phyloP scores from a whole-genome alignment of 2,329 filamentous ascomycete genomes.

The Elsinoe australis region DNA sequence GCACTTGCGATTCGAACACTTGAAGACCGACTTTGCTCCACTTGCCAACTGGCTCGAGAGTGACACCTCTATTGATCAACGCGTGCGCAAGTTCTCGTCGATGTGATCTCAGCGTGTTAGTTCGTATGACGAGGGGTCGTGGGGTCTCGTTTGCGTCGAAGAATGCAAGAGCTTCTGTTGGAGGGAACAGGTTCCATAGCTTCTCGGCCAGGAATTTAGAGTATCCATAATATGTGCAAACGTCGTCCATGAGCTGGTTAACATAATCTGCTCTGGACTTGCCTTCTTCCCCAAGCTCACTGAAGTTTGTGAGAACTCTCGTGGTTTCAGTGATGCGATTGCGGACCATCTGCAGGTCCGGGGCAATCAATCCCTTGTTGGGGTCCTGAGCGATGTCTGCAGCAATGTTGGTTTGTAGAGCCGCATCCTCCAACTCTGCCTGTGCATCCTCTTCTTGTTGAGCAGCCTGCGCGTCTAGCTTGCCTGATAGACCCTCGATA shows the following conservation, averaged over 20 bases:
- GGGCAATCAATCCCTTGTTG: conserved; percentile 60
- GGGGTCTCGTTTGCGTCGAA: conserved; percentile 98
- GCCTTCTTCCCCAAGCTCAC: conserved; percentile 68
- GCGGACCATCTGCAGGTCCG: conserved; percentile 81
- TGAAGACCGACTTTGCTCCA: conserved; percentile 98
- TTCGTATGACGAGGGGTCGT: conserved; percentile 88
- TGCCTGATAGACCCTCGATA: conserved; percentile 82
- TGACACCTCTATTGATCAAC: conserved; percentile 92
- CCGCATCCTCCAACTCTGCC: conserved; percentile 75
- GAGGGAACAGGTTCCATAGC: conserved; percentile 84
- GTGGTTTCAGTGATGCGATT: conserved; percentile 88
- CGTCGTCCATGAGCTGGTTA: conserved; percentile 76
- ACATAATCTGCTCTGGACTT: conserved; percentile 85
- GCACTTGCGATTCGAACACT: conserved; percentile 82
- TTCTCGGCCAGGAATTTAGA: conserved; percentile 92
- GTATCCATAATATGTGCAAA: conserved; percentile 96
- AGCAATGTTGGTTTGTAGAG: conserved; percentile 88
- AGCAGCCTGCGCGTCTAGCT: conserved; percentile 69
- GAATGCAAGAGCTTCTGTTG: conserved; percentile 91
- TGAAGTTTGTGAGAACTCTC: conserved; percentile 81
- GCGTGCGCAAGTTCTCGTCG: conserved; percentile 78
- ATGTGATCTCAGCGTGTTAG: conserved; percentile 81
- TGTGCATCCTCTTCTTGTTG: conserved; percentile 75
- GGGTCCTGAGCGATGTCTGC: conserved; percentile 56
- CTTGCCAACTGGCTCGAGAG: conserved; percentile 91